Conservation (phyloP, 768 basidiomycete genomes). For the Podaxis carcinomalis region DNA sequence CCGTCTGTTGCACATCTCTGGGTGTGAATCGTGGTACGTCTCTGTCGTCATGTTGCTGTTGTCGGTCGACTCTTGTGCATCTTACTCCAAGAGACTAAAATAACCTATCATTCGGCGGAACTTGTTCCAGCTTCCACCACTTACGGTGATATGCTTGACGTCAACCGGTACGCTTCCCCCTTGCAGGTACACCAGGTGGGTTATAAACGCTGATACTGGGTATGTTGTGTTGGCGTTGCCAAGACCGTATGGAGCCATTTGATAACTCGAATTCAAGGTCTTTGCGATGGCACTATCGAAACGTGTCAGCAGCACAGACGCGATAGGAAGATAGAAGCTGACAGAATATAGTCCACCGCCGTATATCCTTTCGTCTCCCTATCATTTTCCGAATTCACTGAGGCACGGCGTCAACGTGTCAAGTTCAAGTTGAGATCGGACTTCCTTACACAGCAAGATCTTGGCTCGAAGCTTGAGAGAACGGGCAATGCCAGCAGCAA, state of each 20-base stretch:
- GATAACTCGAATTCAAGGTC: slow-evolving; percentile 65
- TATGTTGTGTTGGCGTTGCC: slow-evolving; percentile 60
- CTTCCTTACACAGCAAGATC: slow-evolving; percentile 70
- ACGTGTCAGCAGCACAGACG: background rate
- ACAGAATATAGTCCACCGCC: slow-evolving; percentile 83
- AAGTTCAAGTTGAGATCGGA: background rate
- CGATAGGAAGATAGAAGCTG: slow-evolving; percentile 14
- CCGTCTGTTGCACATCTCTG: slow-evolving; percentile 36
- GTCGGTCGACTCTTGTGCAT: slow-evolving; percentile 43
- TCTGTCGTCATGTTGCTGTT: slow-evolving; percentile 10
- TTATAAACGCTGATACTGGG: slow-evolving; percentile 77
- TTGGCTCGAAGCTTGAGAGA: slow-evolving; percentile 73
- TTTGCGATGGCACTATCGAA: slow-evolving; percentile 55
- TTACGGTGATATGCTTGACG: slow-evolving; percentile 53
- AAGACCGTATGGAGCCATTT: slow-evolving; percentile 47
- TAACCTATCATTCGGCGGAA: slow-evolving; percentile 6
- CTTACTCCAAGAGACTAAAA: slow-evolving; percentile 54
- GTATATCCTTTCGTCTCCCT: slow-evolving; percentile 85
- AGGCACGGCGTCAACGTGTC: slow-evolving; percentile 3
- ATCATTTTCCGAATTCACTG: slow-evolving; percentile 87
- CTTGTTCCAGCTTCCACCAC: slow-evolving; percentile 19
- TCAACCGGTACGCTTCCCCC: slow-evolving; percentile 63
- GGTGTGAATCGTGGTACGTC: slow-evolving; percentile 38
- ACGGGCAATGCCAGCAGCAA: slow-evolving; percentile 71
- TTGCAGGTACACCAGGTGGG: slow-evolving; percentile 77